Evolutionary conservation across 768 basidiomycete genomes (phyloP).

Genomic region (Dentipellis sp.): DNA sequence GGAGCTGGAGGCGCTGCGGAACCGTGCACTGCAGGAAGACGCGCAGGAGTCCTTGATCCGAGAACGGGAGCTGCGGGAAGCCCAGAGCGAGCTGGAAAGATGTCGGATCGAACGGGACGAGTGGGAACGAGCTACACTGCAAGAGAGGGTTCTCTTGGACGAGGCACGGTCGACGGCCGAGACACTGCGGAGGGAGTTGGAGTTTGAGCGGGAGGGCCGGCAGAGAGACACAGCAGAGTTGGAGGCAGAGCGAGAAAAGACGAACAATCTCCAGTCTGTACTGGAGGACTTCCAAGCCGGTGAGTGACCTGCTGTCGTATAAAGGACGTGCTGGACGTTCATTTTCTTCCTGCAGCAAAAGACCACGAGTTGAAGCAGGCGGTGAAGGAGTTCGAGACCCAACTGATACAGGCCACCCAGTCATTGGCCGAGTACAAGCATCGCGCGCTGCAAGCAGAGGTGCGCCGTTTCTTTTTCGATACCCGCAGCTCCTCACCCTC

Average conservation of each 20-base stretch:
- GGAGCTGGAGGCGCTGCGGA: slow-evolving; percentile 64
- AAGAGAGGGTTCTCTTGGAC: slow-evolving; percentile 66
- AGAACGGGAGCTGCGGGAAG: slow-evolving; percentile 76
- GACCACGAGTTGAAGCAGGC: slow-evolving; percentile 86
- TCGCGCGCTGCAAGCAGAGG: slow-evolving; percentile 83
- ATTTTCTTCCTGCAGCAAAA: slow-evolving; percentile 47
- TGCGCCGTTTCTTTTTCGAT: slow-evolving; percentile 21
- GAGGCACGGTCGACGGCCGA: slow-evolving; percentile 54
- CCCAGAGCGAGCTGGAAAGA: slow-evolving; percentile 80
- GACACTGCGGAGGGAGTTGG: slow-evolving; percentile 51
- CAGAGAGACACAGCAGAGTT: slow-evolving; percentile 48
- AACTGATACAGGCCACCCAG: slow-evolving; percentile 57
- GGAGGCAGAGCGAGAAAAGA: slow-evolving; percentile 63
- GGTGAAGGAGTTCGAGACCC: slow-evolving; percentile 72
- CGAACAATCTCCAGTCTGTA: slow-evolving; percentile 82
- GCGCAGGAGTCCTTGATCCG: slow-evolving; percentile 60
- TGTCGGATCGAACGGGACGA: slow-evolving; percentile 76
- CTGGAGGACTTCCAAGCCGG: slow-evolving; percentile 93
- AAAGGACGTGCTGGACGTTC: neutral
- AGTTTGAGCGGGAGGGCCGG: slow-evolving; percentile 51
- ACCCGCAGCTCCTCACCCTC: neutral
- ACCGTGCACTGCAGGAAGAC: slow-evolving; percentile 52
- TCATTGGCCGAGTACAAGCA: slow-evolving; percentile 87
- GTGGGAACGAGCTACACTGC: slow-evolving; percentile 50
- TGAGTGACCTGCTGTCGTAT: slow-evolving; percentile 20